Base-by-base conservation (phyloP, 164 flowering plant genomes). In the Chloranthus sessilifolius region DNA sequence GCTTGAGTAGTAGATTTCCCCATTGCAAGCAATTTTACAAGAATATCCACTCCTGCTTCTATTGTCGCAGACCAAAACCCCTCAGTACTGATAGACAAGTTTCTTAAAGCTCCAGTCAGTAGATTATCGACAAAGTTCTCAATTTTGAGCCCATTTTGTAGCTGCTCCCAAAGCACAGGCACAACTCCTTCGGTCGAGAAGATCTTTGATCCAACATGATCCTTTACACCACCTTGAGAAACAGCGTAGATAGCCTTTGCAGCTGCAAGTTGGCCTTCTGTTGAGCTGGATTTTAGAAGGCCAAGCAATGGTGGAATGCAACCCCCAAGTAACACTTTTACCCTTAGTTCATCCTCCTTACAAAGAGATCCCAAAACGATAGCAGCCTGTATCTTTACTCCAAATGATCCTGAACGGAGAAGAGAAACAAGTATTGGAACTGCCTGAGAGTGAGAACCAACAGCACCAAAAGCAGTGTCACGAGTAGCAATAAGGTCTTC, bases 151-250 rank as follows among this genome's bases (percentile, higher is more conserved):
- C 94, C 94, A 64, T 60, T 69, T 55, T 73, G 62, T n/a, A 92
- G 75, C 66, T 79, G 87, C 56, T 74, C 80, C 99, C 97, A 92
- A 2, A 92, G 78, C 29, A 71, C 92, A 41, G 97, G 97, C 23
- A 92, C 99, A 52, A 92, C 99, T 53, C 95, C 97, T 77, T 92
- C 99, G 47, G 99, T 92, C 42, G 95, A 81, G 66, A 92, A 92
- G 2, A 92, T 86, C 66, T 92, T 92, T 33, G 89, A 88, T 54
- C 95, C 99, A 58, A 92, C 95, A 67, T 92, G 88, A 71, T 88
- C 98, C 68, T 55, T 76, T 19, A 81, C 85, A 23, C 88, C 94
- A 61, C 84, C 96, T 72, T 84, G 87, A 64, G 98, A 92, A 55
- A 92, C 96, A 29, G 90, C 95, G 77, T 74, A 72, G 43, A 92